Percentiles rank a stretch among this genome's conserved stretches.
Conservation (phyloP, 1,284 basidiomycete genomes). For the Veloboletus limbatus region DNA sequence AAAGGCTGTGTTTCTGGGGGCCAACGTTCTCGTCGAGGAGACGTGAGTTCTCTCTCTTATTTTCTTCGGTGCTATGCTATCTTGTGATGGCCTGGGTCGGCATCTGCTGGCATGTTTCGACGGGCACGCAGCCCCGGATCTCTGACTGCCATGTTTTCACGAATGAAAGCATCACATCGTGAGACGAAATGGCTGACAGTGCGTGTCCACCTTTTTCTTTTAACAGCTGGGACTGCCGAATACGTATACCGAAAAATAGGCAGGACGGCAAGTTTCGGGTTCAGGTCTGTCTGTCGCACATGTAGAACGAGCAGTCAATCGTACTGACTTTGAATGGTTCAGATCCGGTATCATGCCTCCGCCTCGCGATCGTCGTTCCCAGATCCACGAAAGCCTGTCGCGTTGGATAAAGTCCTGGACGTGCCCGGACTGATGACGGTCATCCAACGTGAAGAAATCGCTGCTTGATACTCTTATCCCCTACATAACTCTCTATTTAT, state of each 20-base stretch:
- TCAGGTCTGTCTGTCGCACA: slow-evolving; percentile 41
- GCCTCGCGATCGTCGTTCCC: slow-evolving; percentile 44
- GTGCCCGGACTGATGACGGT: slow-evolving; percentile 68
- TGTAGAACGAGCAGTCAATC: background rate
- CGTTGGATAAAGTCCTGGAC: slow-evolving; percentile 47
- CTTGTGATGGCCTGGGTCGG: background rate
- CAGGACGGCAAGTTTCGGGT: slow-evolving; percentile 56
- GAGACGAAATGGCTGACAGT: slow-evolving; percentile 5
- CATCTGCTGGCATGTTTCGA: background rate
- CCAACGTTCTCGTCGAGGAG: slow-evolving; percentile 65
- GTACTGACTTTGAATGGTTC: background rate
- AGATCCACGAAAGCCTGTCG: slow-evolving; percentile 53
- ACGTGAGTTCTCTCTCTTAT: slow-evolving; percentile 43
- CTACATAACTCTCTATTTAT: background rate
- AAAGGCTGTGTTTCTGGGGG: slow-evolving; percentile 49
- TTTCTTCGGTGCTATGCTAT: background rate
- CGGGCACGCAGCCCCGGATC: background rate
- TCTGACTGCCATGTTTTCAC: background rate
- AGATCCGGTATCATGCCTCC: slow-evolving; percentile 61
- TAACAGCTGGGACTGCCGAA: slow-evolving; percentile 59
- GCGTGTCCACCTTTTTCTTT: background rate
- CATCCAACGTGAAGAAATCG: slow-evolving; percentile 40
- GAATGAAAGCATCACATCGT: slow-evolving; percentile 2
- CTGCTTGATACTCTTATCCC: slow-evolving; percentile 5
- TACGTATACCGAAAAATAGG: slow-evolving; percentile 51